Base-by-base conservation (phyloP, 345 rosid species). In the Odontarrhena argentea region DNA sequence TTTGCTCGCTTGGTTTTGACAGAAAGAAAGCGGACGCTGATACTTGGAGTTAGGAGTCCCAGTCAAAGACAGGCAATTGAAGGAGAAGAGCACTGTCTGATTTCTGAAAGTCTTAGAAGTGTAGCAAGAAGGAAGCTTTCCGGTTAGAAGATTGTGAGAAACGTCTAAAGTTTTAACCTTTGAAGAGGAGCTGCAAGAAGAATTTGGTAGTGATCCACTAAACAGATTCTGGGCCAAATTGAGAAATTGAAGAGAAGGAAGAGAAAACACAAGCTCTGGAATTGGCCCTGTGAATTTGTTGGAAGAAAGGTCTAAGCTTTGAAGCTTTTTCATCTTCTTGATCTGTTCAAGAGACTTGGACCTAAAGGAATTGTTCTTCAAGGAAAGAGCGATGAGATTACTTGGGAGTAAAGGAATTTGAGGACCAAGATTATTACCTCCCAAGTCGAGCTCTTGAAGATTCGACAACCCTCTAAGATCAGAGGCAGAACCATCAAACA, bases 1-100 rank as follows among this genome's bases (percentile, higher is more conserved):
- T 73, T 81, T 82, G 74, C 83, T 72, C 22, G 97, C 98, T 73
- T 79, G 85, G 73, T 83, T 85, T 43, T 76, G 83, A 79, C 98
- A 93, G 75, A 81, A 85, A 7, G 92, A 79, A 65, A 56, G 56
- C 2, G 92, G 82, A 72, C 84, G 96, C 83, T 88, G 98, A 55
- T 72, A 45, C 35, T 79, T 87, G 1, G 79, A 52, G 59, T 60
- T 71, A 8, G 67, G 62, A 9, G 70, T 69, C 53, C 78, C 87
- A 55, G 11, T 55, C 55, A 74, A 41, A 36, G 94, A 84, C 67
- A 90, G 74, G 58, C 98, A 90, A 47, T 93, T 93, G 88, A 92
- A 88, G 13, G 91, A 83, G 70, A 80, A 84, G 30, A 83, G 63
- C 25, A 88, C 81, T 12, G 84, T 93, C 51, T 73, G 77, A 28